Base-by-base conservation (phyloP, 2,329 filamentous ascomycete genomes). In the Lachnellula cervina region DNA sequence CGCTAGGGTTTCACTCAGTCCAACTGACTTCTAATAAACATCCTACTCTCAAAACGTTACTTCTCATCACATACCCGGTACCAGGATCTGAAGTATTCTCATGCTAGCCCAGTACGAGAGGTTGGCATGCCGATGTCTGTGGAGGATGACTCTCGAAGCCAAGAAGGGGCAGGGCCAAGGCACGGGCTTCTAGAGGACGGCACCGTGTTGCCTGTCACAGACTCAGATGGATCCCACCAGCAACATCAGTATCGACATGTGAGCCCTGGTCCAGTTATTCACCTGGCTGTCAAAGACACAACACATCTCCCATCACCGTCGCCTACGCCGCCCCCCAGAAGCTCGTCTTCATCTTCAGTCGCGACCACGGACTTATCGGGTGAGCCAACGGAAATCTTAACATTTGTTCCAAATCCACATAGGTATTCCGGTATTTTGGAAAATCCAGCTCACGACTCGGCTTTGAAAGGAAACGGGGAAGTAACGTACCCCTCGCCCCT, bases 1-100 rank as follows among this genome's bases (percentile, higher is more conserved):
- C n/a, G 74, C 71, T 70, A 85, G 82, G 54, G 77, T 74, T 74
- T 75, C 80, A 49, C 74, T 75, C 80, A 49, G 56, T 52, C 28
- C 50, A 37, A 25, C 55, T 48, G 40, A 60, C 51, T 47, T 59
- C 58, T 9, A 50, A n/a, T 14, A 52, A 19, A 47, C 38, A 13
- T 44, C 19, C 7, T 19, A 2, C 7, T 44, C 42, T 23, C 19
- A 5, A 44, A 5, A 13, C 19, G 4, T 32, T 32, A 9, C 28
- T 32, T 32, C 28, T 8, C 28, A 32, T 32, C 17, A 23, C 11
- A 44, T 23, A 23, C 42, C 38, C 16, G 16, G 5, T 40, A 55
- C 4, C 6, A 17, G 49, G 32, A 38, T 59, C 49, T 7, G 54
- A 25, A 68, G 81, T 75, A 44, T 52, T 23, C 52, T 45, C 35